Conservation (phyloP, 2,329 filamentous ascomycete species). For the Trichoderma simmonsii region DNA sequence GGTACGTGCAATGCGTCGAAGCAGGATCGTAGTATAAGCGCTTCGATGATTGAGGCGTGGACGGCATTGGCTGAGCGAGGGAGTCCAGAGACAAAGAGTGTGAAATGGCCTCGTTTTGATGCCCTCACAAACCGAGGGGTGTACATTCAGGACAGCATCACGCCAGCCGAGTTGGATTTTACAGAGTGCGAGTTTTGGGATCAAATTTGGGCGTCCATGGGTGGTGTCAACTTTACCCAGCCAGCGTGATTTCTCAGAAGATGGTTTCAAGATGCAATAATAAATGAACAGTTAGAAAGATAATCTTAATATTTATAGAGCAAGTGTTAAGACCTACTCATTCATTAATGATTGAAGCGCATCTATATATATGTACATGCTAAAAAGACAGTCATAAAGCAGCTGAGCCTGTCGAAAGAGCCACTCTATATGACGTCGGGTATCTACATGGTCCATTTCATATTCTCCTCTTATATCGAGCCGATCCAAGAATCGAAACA, state of each 20-base stretch:
- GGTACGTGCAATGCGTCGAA: background rate
- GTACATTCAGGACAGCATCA: background rate
- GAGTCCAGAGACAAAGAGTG: background rate
- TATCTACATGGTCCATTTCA: conserved; percentile 3
- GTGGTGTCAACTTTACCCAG: background rate
- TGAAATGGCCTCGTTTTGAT: background rate
- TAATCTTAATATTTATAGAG: background rate
- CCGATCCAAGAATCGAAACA: background rate
- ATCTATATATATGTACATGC: background rate
- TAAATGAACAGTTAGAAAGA: background rate
- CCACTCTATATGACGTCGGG: conserved; percentile 2
- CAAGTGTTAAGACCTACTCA: background rate
- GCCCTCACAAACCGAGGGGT: background rate
- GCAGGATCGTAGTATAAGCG: background rate
- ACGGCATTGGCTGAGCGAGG: background rate
- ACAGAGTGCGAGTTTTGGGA: background rate
- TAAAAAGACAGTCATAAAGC: background rate
- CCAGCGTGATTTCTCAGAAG: background rate
- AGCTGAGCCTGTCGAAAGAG: background rate
- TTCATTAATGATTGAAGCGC: background rate
- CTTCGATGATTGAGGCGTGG: background rate
- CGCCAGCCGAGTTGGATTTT: background rate
- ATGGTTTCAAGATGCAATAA: background rate
- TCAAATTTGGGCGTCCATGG: background rate
- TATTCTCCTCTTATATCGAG: background rate